Base-by-base conservation (phyloP, 164 flowering plant genomes). In the Nymphaea colorata region DNA sequence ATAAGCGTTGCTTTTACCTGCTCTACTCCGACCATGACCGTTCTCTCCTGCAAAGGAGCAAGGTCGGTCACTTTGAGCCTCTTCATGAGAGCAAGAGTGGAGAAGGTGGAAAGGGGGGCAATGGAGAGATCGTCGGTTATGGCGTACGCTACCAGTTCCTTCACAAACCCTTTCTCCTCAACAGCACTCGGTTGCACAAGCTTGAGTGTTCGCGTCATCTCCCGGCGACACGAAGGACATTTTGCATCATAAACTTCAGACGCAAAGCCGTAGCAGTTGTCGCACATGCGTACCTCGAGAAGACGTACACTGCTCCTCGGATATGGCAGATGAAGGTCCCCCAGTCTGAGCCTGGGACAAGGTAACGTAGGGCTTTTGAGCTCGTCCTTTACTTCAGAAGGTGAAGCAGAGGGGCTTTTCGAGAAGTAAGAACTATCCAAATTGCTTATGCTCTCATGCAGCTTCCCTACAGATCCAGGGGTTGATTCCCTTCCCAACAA, bases 121-220 rank as follows among this genome's bases (percentile, higher is more conserved):
- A 85, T 81, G 12, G 4, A 76, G 41, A 83, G 64, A 66, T 81
- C 75, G 77, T 86, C 87, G 79, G 69, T 76, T 5, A 82, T 74
- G 78, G 77, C 79, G 63, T 83, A 86, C 0, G 82, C 76, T 36
- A 77, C 81, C 51, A 76, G 64, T 2, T 73, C 83, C 57, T 76
- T 78, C 66, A 81, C 85, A 69, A 59, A 79, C 4, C 84, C 83
- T 15, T 64, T 75, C n/a, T 5, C 55, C 15, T 4, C 64, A 15
- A 11, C 64, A 53, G 12, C 16, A 25, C 36, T 25, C 36, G 36
- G 36, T 25, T 25, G 36, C 36, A 25, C 36, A 25, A 25, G 36
- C 36, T 25, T 25, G 36, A 25, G 0, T 25, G 36, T 25, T 25
- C 36, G 36, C 36, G 36, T 25, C 36, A 25, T 25, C 36, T 25